Conservation (phyloP, 306 rosid genomes). For the Medicago ruthenica region DNA sequence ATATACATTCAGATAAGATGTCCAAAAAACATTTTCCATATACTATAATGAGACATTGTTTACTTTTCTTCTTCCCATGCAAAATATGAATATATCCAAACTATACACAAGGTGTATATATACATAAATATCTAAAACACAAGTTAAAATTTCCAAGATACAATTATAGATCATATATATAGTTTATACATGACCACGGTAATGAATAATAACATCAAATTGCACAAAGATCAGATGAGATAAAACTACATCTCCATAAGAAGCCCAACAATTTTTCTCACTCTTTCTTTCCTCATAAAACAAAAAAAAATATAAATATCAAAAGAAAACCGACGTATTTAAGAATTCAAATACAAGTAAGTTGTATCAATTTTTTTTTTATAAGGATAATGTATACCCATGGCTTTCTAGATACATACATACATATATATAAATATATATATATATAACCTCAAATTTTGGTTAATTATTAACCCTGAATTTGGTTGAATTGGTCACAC, state of each 20-base stretch:
- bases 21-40: too few relatives aligned
- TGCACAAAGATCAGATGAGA: neutral
- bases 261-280: neutral
- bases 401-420: slow-evolving; percentile 15
- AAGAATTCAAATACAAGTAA: neutral
- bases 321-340: slow-evolving; percentile 9
- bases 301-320: neutral
- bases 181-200: neutral
- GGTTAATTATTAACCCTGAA: neutral
- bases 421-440: neutral
- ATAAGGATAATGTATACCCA: slow-evolving; percentile 28
- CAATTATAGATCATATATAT: slow-evolving; percentile 8
- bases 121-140: neutral
- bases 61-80: too few relatives aligned
- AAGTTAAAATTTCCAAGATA: neutral
- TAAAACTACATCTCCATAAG: neutral
- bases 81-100: neutral
- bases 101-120: neutral
- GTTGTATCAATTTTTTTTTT: slow-evolving; percentile 2
- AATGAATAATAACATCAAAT: neutral
- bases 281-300: neutral
- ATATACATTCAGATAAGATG: too few relatives aligned
- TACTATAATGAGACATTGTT: too few relatives aligned
- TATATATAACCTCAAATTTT: neutral
- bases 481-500: slow-evolving; percentile 54